Percentiles rank a stretch among this genome's conserved stretches.
These are phyloP conservation scores for Inosperma sp. DNA, from an alignment of 768 basidiomycete genomes.

Conservation along the genomic window DNA sequence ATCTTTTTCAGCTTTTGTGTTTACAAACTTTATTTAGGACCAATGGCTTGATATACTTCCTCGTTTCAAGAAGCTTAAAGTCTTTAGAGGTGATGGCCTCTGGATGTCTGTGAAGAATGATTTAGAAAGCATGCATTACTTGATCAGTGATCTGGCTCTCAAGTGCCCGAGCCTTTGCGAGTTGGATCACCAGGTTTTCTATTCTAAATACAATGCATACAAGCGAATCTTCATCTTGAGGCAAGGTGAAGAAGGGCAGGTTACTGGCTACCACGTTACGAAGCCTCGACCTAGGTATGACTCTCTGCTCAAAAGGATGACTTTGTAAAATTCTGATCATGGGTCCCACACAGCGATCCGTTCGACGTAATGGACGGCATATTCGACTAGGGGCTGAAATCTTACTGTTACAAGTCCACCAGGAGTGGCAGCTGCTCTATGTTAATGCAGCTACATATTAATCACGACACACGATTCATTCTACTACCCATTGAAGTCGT, in stretches of 20 bases:
- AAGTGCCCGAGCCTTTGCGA: conserved; percentile 39
- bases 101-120: conserved; percentile 38
- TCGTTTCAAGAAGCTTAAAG: conserved; percentile 39
- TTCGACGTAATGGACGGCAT: conserved; percentile 26
- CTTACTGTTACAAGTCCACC: conserved; percentile 16
- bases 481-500: conserved; percentile 5
- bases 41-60: conserved; percentile 39
- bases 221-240: conserved; percentile 39
- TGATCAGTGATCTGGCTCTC: conserved; percentile 37
- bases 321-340: neutral
- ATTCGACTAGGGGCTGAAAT: conserved; percentile 18
- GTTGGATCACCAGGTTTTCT: conserved; percentile 38
- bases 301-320: neutral
- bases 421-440: conserved; percentile 16
- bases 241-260: conserved; percentile 26
- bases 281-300: conserved; percentile 29
- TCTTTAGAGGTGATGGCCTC: conserved; percentile 39
- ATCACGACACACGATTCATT: neutral
- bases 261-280: conserved; percentile 32
- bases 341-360: conserved; percentile 14
- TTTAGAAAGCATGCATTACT: conserved; percentile 37
- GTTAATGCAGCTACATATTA: neutral
- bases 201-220: conserved; percentile 29
- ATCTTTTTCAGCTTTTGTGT: neutral
- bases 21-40: conserved; percentile 26